Percentiles rank a stretch among this genome's conserved stretches.
Evolutionary conservation across 306 rosid species (phyloP).

Genomic region (Styphnolobium japonicum): DNA sequence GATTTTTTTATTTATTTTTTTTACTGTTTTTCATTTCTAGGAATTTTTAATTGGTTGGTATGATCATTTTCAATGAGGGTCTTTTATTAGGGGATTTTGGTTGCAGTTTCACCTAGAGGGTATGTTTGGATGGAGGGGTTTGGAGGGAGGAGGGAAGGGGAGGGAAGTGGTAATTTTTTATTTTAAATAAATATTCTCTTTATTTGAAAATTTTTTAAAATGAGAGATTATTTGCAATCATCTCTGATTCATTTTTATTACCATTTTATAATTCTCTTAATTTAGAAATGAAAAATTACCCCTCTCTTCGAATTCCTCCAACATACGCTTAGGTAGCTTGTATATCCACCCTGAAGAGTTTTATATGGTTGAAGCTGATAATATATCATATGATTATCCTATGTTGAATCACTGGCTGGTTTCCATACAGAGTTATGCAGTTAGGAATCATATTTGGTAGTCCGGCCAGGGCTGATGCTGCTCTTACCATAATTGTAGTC

Average conservation of each 20-base stretch:
- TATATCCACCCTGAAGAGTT: neutral
- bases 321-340: too few species aligned
- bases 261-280: too few species aligned
- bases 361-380: neutral
- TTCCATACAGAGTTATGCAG: neutral
- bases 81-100: neutral
- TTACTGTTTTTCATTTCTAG: neutral
- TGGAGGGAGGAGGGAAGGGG: too few species aligned
- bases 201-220: too few species aligned
- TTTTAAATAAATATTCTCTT: too few species aligned
- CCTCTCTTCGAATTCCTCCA: too few species aligned
- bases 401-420: slow-evolving; percentile 9
- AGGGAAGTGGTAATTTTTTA: too few species aligned
- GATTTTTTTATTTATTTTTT: neutral
- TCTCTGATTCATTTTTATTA: too few species aligned
- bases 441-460: neutral
- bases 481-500: neutral
- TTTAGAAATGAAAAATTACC: too few species aligned
- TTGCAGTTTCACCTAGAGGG: slow-evolving; percentile 1
- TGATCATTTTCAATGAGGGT: neutral
- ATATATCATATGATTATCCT: neutral
- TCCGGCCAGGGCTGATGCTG: neutral
- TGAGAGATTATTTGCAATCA: too few species aligned
- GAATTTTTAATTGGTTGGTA: neutral
- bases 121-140: too few species aligned